phyloP scores from a whole-genome alignment of 2,329 filamentous ascomycete species.

The Incumbomyces lentus region DNA sequence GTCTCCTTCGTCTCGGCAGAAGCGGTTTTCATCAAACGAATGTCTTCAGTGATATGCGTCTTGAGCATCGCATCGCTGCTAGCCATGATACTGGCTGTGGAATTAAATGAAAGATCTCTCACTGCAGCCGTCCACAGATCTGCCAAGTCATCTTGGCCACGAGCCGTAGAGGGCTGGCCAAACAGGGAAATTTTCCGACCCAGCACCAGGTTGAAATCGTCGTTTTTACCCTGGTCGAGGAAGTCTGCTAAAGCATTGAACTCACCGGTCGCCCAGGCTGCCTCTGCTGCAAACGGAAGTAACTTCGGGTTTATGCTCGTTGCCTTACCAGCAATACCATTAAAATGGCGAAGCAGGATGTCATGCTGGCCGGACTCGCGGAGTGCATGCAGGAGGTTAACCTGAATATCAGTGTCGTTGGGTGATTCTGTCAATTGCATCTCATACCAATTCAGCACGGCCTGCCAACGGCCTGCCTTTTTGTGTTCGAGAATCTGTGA shows the following conservation, averaged over 20 bases:
- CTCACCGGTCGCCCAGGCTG: conserved; percentile 78
- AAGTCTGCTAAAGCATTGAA: conserved; percentile 68
- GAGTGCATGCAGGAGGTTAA: conserved; percentile 75
- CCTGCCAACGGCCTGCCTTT: conserved; percentile 86
- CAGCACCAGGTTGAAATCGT: conserved; percentile 75
- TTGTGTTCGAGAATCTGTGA: conserved; percentile 88
- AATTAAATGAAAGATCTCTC: conserved; percentile 62
- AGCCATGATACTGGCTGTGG: conserved; percentile 69
- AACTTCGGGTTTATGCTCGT: conserved; percentile 44
- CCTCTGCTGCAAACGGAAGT: conserved; percentile 77
- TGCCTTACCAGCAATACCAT: conserved; percentile 49
- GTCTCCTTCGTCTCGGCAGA: conserved; percentile 33
- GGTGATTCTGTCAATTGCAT: conserved; percentile 74
- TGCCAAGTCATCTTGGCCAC: conserved; percentile 44
- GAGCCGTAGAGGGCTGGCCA: conserved; percentile 29
- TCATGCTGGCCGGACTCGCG: conserved; percentile 95
- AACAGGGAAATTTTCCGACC: conserved; percentile 53
- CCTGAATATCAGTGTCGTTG: conserved; percentile 63
- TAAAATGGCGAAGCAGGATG: conserved; percentile 74
- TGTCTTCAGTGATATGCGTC: conserved; percentile 75
- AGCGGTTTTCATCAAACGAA: conserved; percentile 59
- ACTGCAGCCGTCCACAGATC: conserved; percentile 61
- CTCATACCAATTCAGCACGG: conserved; percentile 96
- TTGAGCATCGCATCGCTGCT: conserved; percentile 78
- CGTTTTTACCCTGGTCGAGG: conserved; percentile 37